Percentiles rank a stretch among this genome's conserved stretches.
Conservation (phyloP, 805 yeast species). For the Yamadazyma tumulicola region DNA sequence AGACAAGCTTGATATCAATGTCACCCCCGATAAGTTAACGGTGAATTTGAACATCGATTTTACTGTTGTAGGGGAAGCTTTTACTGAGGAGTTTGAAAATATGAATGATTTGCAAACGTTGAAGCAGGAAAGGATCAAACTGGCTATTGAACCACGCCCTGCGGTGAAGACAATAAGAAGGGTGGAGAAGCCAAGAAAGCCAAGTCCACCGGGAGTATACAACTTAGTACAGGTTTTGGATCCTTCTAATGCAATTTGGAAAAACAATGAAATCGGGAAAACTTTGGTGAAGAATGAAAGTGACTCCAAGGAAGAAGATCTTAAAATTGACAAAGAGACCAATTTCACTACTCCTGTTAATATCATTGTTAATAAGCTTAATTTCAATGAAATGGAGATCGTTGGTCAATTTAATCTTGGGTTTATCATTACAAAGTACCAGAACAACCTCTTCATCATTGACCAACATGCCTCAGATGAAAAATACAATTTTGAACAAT, state of each 20-base stretch:
- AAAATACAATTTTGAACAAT: conserved; percentile 78
- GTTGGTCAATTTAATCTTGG: conserved; percentile 97
- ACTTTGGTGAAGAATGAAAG: neutral
- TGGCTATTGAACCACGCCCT: too few species aligned
- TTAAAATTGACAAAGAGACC: neutral
- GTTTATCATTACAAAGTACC: conserved; percentile 71
- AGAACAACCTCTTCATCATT: conserved; percentile 69
- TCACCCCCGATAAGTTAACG: conserved; percentile 86
- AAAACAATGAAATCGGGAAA: too few species aligned
- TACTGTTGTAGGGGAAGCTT: conserved; percentile 45
- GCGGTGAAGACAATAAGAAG: neutral
- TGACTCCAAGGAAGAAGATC: neutral
- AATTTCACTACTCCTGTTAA: too few species aligned
- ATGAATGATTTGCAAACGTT: conserved; percentile 15
- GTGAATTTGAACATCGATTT: conserved; percentile 46
- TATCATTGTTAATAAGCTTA: conserved; percentile 56
- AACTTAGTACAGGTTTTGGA: conserved; percentile 5
- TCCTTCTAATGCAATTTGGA: too few species aligned
- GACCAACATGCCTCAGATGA: conserved; percentile 99
- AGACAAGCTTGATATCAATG: conserved; percentile 68
- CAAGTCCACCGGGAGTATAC: conserved; percentile 3
- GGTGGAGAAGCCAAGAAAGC: neutral
- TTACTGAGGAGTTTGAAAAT: conserved; percentile 45
- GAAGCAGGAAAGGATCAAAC: neutral
- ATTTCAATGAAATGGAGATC: conserved; percentile 70